Evolutionary conservation across 768 basidiomycete species (phyloP), one percentile per base, ranked within the genome.

Genomic region (Flagelloscypha sp.): DNA sequence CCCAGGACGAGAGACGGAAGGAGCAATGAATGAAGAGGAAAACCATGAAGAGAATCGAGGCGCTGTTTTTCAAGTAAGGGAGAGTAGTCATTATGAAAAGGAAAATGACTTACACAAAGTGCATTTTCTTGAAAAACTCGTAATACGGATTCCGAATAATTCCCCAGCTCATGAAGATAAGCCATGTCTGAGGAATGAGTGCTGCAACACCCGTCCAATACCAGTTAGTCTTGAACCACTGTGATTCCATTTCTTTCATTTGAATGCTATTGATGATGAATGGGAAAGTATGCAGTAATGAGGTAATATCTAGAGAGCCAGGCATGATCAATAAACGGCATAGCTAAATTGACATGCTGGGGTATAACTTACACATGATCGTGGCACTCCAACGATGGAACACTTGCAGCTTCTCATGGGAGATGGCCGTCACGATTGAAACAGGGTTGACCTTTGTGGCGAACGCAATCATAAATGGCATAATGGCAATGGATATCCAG

Each of bases 351-450:
- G 27, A 41, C 31, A 6, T 24, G 24, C 10, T 33, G 24, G 11
- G 25, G 25, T n/a, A 17, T 19, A 4, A 45, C 55, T 5, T 41
- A 59, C 58, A 59, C 58, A 59, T 59, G 21, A 59, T 35, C 25
- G 47, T 28, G 6, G 57, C 55, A 0, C 52, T 36, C 58, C 58
- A 60, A 19, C 57, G 54, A 40, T 63, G 61, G 38, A 51, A 56
- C 6, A 61, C 56, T 41, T 63, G 60, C 7, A 60, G 52, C 29
- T 57, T 57, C 40, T 62, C 61, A 45, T 62, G 59, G 22, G 58
- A 55, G 1, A 50, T 48, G 24, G 52, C 50, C 5, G 57, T 55
- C 16, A 62, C 28, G 13, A 57, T 28, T 5, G 47, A 48, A 27
- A 62, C 47, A n/a, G 51, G 42, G 42, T 61, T 61, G 27, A 60